Evolutionary conservation across 257 asterid species (phyloP).

Genomic region (Perilla frutescens): DNA sequence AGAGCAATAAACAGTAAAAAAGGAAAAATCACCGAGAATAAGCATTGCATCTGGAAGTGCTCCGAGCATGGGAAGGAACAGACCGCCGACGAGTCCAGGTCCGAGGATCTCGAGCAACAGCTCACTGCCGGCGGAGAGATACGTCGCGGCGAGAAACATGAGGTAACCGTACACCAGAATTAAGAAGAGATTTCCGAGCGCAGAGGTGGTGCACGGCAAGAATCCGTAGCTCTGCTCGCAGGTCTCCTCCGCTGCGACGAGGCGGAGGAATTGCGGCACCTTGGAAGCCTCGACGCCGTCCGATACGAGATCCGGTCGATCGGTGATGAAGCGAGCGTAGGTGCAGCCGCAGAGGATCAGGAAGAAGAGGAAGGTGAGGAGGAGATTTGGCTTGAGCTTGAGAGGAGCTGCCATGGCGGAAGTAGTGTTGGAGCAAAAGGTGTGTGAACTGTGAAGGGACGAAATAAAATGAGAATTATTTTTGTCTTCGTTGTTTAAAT

Average conservation of each 20-base stretch:
- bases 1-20: neutral
- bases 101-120: slow-evolving; percentile 87
- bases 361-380: slow-evolving; percentile 38
- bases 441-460: neutral
- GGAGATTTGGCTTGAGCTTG: slow-evolving; percentile 33
- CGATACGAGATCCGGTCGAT: slow-evolving; percentile 60
- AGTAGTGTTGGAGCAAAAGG: neutral
- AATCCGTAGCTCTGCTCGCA: slow-evolving; percentile 92
- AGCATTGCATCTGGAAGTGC: slow-evolving; percentile 99
- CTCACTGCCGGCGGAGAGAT: slow-evolving; percentile 84
- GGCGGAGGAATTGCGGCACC: slow-evolving; percentile 46
- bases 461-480: too few relatives aligned
- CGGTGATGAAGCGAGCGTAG: slow-evolving; percentile 56
- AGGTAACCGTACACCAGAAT: slow-evolving; percentile 80
- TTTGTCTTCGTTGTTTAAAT: too few relatives aligned
- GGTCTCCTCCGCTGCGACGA: slow-evolving; percentile 52
- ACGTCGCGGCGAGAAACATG: slow-evolving; percentile 83
- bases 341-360: slow-evolving; percentile 51
- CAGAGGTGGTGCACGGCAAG: slow-evolving; percentile 83
- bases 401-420: slow-evolving; percentile 37
- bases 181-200: slow-evolving; percentile 68
- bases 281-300: slow-evolving; percentile 46
- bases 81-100: slow-evolving; percentile 91
- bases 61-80: slow-evolving; percentile 82
- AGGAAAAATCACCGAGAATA: slow-evolving; percentile 61